A percentile compares a stretch with the other conserved stretches of the same genome.
These are phyloP conservation scores for Helicocarpus griseus DNA, from an alignment of 2,329 filamentous ascomycete species.

Conservation along the genomic window DNA sequence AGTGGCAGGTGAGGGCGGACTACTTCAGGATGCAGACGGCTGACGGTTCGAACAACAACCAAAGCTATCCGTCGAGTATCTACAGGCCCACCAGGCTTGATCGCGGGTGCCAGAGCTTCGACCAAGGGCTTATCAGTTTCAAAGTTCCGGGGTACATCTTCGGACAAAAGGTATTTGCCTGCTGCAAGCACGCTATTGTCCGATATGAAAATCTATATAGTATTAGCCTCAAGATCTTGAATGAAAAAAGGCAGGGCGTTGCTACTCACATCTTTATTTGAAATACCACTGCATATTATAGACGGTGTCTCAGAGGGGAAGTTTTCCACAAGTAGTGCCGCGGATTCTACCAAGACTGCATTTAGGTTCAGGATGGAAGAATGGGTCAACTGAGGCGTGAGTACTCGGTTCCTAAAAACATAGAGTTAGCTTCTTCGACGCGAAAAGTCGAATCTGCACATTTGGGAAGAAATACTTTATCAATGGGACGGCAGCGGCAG, in stretches of 20 bases:
- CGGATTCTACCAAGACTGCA: conserved; percentile 73
- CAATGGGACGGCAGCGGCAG: conserved; percentile 54
- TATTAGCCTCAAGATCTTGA: conserved; percentile 12
- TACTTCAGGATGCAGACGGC: conserved; percentile 67
- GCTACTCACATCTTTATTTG: conserved; percentile 59
- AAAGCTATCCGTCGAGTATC: conserved; percentile 80
- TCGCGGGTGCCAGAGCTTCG: conserved; percentile 62
- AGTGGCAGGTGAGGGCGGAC: conserved; percentile 70
- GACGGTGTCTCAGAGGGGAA: conserved; percentile 65
- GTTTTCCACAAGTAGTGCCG: conserved; percentile 56
- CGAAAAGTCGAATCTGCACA: neutral
- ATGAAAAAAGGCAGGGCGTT: conserved; percentile 2
- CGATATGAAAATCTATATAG: conserved; percentile 62
- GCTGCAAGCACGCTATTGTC: conserved; percentile 84
- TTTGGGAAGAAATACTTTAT: conserved; percentile 40
- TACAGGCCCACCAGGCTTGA: conserved; percentile 65
- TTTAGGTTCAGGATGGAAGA: conserved; percentile 81
- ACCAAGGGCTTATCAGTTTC: conserved; percentile 73
- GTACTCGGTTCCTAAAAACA: conserved; percentile 61
- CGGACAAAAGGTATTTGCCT: conserved; percentile 75
- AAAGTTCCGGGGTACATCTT: conserved; percentile 50
- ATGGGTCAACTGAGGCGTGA: conserved; percentile 64
- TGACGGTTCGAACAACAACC: conserved; percentile 78
- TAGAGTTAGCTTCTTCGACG: conserved; percentile 19
- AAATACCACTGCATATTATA: conserved; percentile 71